Base-by-base conservation (phyloP, 495 filamentous ascomycete genomes). In the Cercophora scortea region DNA sequence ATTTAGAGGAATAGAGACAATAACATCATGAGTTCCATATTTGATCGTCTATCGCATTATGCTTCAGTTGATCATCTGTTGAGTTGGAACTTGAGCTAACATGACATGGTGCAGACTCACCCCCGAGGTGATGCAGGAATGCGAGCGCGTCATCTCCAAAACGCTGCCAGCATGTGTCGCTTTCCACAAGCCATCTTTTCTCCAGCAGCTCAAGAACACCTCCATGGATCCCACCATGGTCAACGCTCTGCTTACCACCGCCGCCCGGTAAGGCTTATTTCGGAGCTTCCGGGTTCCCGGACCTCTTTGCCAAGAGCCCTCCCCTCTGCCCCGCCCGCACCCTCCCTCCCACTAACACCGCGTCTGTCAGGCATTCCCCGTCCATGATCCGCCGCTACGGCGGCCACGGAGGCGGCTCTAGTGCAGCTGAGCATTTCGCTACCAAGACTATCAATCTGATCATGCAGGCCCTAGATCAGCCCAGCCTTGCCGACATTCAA, bases 131-230 rank as follows among this genome's bases (percentile, higher is more conserved):
- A 59, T 75, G 51, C 63, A 63, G 50, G 74, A 77, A 64, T 75
- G 71, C 62, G 74, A 77, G 59, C 69, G 72, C 42, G 71, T 77
- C 51, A 71, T 76, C 52, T 64, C 60, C 55, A 76, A 74, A 60
- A 74, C 73, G 12, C 62, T 77, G 45, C 74, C 74, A 44, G 73
- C 74, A 57, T 77, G 72, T 52, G 70, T 77, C 39, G 74, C 73
- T 43, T 77, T 77, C 59, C 74, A 77, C 63, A 76, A 76, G 60
- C 73, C 74, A 43, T 73, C 74, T 6, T 75, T 75, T 49, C 50
- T 77, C 36, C 70, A 73, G 59, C 72, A 76, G 56, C 64, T 77
- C 17, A 75, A 76, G 68, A 73, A 67, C 36, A 60, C 60, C 7
- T 63, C 64, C 13, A 68, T 77, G 47, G 73, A 77, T 35, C 64